A percentile compares a stretch with the other conserved stretches of the same genome.
Conservation (phyloP, 192 early-diverging fungal genomes). For the Gonapodya prolifera region DNA sequence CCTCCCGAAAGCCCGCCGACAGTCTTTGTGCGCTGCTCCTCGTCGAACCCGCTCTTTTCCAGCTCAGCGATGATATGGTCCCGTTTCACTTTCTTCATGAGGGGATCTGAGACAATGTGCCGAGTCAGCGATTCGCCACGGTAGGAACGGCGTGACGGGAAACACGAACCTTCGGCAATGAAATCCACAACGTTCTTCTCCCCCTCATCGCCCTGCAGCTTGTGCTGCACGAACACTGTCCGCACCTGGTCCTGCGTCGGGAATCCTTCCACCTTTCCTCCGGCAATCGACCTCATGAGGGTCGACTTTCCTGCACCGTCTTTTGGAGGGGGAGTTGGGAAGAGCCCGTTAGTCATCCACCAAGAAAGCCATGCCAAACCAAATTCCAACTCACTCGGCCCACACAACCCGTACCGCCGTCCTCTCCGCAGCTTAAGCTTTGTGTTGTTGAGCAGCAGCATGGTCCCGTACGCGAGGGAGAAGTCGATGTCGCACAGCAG, state of each 20-base stretch:
- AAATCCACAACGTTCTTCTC: slow-evolving; percentile 58
- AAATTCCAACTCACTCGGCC: no score
- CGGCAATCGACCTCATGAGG: slow-evolving; percentile 75
- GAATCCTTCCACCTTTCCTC: slow-evolving; percentile 70
- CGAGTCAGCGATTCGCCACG: not conserved
- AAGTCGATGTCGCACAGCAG: slow-evolving; percentile 63
- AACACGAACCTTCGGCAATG: slow-evolving; percentile 41
- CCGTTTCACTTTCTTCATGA: no score
- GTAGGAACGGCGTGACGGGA: no score
- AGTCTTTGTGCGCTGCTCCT: slow-evolving; percentile 39
- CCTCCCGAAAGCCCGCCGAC: slow-evolving; percentile 69
- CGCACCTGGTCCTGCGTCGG: slow-evolving; percentile 59
- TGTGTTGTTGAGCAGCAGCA: slow-evolving; percentile 56
- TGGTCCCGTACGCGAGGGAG: slow-evolving; percentile 72
- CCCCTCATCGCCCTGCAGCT: slow-evolving; percentile 53
- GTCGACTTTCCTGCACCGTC: slow-evolving; percentile 82
- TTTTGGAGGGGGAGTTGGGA: no score
- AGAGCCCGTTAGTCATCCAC: no score
- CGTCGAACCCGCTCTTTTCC: slow-evolving; percentile 50
- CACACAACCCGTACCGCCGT: slow-evolving; percentile 69
- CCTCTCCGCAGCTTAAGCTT: slow-evolving; percentile 43
- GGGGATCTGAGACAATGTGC: no score
- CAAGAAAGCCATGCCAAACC: no score
- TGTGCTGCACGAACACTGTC: slow-evolving; percentile 69
- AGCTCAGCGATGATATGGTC: no score